A percentile compares a stretch with the other conserved stretches of the same genome.
Conservation (phyloP, 208 protist genomes). For the Porcisia hertigi region DNA sequence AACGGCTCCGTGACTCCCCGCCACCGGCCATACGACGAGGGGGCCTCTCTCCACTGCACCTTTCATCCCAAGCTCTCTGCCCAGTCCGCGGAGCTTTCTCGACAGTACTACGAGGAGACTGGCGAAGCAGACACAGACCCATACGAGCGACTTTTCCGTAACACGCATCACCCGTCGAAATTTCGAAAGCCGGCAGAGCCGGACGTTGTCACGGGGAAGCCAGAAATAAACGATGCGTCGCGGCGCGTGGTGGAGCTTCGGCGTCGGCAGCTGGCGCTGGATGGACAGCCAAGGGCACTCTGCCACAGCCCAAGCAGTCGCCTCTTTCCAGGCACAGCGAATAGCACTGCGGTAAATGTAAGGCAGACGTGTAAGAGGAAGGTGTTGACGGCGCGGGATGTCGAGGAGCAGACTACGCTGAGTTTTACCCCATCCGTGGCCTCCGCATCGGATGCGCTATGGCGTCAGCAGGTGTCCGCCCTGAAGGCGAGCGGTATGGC, state of each 20-base stretch:
- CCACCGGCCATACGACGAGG: conserved; percentile 34
- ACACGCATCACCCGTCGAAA: conserved; percentile 30
- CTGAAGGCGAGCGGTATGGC: conserved; percentile 47
- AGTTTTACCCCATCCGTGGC: conserved; percentile 62
- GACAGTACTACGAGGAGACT: conserved; percentile 45
- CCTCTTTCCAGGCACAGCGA: conserved; percentile 16
- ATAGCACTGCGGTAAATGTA: not conserved
- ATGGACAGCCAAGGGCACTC: conserved; percentile 14
- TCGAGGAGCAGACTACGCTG: conserved; percentile 33
- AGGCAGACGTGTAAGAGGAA: conserved; percentile 20
- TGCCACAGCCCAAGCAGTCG: conserved; percentile 28
- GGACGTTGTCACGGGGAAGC: conserved; percentile 10
- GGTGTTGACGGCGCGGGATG: conserved; percentile 37
- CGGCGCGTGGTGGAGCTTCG: conserved; percentile 48
- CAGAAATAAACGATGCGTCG: conserved; percentile 49
- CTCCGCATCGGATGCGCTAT: conserved; percentile 46
- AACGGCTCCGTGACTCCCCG: not conserved
- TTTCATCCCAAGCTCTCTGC: conserved; percentile 51
- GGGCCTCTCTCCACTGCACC: conserved; percentile 43
- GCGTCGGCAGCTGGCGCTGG: conserved; percentile 25
- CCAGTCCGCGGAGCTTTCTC: conserved; percentile 45
- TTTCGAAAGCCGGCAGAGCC: conserved; percentile 21
- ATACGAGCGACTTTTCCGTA: conserved; percentile 60
- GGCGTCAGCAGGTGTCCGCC: conserved; percentile 44
- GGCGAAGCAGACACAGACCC: conserved; percentile 13